Evolutionary conservation across 257 asterid species (phyloP).

Genomic region (Leptodermis oblonga): DNA sequence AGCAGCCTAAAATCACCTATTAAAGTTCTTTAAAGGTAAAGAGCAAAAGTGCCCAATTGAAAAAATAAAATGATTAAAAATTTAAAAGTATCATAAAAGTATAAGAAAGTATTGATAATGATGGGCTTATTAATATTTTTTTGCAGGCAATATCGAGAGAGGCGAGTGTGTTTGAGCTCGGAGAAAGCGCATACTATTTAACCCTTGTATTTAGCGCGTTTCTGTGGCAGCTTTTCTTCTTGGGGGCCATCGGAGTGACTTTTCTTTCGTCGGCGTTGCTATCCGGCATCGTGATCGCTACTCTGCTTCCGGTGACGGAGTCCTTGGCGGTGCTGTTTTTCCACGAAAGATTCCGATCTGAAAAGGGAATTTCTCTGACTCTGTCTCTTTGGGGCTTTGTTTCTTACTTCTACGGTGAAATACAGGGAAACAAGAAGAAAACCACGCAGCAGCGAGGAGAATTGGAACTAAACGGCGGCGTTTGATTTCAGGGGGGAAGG

Average conservation of each 20-base stretch:
- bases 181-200: conserved; percentile 13
- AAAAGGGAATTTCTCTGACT: conserved; percentile 29
- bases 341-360: conserved; percentile 22
- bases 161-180: conserved; percentile 25
- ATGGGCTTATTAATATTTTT: not conserved
- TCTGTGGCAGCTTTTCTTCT: conserved; percentile 21
- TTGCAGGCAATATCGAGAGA: conserved; percentile 27
- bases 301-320: conserved; percentile 22
- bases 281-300: conserved; percentile 25
- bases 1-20: too few species aligned
- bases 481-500: too few species aligned
- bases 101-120: not conserved
- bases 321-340: conserved; percentile 22
- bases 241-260: conserved; percentile 26
- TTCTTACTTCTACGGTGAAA: conserved; percentile 31
- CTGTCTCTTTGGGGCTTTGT: conserved; percentile 28
- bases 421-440: conserved; percentile 13
- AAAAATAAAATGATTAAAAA: too few species aligned
- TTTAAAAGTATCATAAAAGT: not conserved
- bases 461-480: not conserved
- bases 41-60: too few species aligned
- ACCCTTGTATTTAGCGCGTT: conserved; percentile 15
- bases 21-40: too few species aligned
- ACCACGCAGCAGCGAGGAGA: not conserved
- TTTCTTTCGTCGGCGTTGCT: conserved; percentile 24